Evolutionary conservation across 305 asterid species (phyloP).

Genomic region (Solanum chacoense): DNA sequence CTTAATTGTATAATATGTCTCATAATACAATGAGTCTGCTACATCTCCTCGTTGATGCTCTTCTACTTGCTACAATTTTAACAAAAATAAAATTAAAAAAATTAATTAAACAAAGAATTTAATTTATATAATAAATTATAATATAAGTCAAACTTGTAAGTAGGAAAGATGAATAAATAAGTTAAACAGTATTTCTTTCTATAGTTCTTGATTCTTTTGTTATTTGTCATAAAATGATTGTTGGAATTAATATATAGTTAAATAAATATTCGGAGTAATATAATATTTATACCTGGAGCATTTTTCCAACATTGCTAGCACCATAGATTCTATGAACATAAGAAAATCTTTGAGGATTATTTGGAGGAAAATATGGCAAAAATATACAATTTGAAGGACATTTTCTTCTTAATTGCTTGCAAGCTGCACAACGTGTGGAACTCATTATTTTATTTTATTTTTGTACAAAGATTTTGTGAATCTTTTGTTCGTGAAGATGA

Average conservation of each 20-base stretch:
- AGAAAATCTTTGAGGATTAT: conserved; percentile 49
- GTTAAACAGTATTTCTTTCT: background rate
- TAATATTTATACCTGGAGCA: conserved; percentile 36
- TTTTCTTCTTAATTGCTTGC: conserved; percentile 60
- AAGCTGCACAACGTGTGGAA: conserved; percentile 65
- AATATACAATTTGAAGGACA: conserved; percentile 67
- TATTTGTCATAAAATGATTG: background rate
- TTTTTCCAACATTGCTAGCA: conserved; percentile 64
- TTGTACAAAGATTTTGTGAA: background rate
- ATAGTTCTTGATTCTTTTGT: background rate
- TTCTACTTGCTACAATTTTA: conserved; percentile 38
- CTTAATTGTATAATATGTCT: conserved; percentile 49
- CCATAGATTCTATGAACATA: conserved; percentile 73
- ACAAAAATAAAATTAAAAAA: accelerated
- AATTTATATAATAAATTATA: background rate
- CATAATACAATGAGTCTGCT: conserved; percentile 47
- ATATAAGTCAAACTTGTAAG: background rate
- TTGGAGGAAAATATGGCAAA: conserved; percentile 58
- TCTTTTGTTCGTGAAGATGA: background rate
- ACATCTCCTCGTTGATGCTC: conserved; percentile 38
- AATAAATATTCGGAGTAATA: background rate
- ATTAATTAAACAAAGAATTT: background rate
- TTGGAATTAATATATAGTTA: background rate
- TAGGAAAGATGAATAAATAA: too few relatives aligned
- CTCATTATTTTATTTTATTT: conserved; percentile 9